Percentiles rank a stretch among this genome's conserved stretches.
Conservation (phyloP, 768 basidiomycete species). For the Daedaleopsis sinensis region DNA sequence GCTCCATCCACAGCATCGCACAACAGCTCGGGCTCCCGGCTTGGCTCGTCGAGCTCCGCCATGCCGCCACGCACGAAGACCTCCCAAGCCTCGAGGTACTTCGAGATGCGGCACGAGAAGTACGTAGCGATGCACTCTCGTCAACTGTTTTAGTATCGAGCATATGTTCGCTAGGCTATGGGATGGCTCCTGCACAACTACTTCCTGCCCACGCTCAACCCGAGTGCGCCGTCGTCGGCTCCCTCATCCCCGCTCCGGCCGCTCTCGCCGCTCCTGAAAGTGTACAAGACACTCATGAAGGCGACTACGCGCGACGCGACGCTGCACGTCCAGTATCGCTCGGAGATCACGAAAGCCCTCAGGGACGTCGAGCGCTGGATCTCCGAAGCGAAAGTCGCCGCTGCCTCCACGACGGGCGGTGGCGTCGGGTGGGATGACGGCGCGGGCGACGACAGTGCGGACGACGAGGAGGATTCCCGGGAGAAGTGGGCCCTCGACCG, state of each 20-base stretch:
- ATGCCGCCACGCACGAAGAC: constrained; percentile 96
- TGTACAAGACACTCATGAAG: constrained; percentile 75
- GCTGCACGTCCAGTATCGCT: constrained; percentile 50
- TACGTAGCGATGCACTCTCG: constrained; percentile 20
- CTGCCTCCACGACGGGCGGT: constrained; percentile 47
- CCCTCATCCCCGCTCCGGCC: constrained; percentile 46
- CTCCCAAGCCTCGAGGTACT: constrained; percentile 83
- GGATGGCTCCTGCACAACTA: constrained; percentile 84
- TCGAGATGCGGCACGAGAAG: constrained; percentile 77
- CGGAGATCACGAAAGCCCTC: constrained; percentile 50
- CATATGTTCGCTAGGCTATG: constrained; percentile 57
- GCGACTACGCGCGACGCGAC: constrained; percentile 65
- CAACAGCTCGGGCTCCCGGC: constrained; percentile 81
- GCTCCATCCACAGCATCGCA: constrained; percentile 89
- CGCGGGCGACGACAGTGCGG: constrained; percentile 22
- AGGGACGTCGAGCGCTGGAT: constrained; percentile 81
- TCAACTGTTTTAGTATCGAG: not conserved
- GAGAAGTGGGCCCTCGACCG: constrained; percentile 71
- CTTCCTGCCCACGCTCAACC: constrained; percentile 76
- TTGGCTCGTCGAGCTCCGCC: constrained; percentile 91
- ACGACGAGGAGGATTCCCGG: constrained; percentile 46
- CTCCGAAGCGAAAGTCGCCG: constrained; percentile 68
- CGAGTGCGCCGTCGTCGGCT: constrained; percentile 44
- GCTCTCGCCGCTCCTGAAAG: constrained; percentile 66
- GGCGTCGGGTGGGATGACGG: constrained; percentile 49